phyloP scores from a whole-genome alignment of 1,284 basidiomycete species.

The Singerocomus inundabilis region DNA sequence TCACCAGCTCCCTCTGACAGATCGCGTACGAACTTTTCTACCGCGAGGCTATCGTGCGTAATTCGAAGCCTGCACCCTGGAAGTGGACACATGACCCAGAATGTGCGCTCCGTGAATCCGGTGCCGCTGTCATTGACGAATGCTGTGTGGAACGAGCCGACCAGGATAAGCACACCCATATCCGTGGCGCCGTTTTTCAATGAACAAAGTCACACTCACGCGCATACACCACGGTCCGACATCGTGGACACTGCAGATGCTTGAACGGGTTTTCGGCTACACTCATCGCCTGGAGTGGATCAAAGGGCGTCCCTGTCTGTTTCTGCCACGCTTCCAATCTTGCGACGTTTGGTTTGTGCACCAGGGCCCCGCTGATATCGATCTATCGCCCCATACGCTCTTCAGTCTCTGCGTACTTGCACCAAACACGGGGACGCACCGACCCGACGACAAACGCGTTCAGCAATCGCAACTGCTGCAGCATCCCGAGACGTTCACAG shows the following conservation, averaged over 20 bases:
- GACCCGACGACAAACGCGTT: slow-evolving; percentile 27
- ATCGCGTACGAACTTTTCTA: slow-evolving; percentile 37
- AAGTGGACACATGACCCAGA: slow-evolving; percentile 27
- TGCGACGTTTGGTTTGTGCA: slow-evolving; percentile 20
- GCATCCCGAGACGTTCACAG: slow-evolving; percentile 32
- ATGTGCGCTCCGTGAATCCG: slow-evolving; percentile 36
- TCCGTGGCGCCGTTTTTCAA: not conserved
- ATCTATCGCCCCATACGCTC: slow-evolving; percentile 16
- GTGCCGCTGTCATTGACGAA: slow-evolving; percentile 32
- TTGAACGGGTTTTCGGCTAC: slow-evolving; percentile 18
- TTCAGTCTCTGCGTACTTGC: not conserved
- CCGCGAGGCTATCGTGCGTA: slow-evolving; percentile 32
- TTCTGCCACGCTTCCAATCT: slow-evolving; percentile 30
- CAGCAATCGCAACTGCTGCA: slow-evolving; percentile 22
- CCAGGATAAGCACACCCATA: too few species aligned
- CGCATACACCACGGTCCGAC: slow-evolving; percentile 24
- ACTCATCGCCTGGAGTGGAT: slow-evolving; percentile 37
- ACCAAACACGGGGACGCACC: slow-evolving; percentile 11
- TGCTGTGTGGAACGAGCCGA: slow-evolving; percentile 18
- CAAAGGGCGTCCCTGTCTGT: slow-evolving; percentile 32
- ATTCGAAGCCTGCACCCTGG: slow-evolving; percentile 34
- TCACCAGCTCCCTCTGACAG: slow-evolving; percentile 23
- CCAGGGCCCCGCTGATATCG: slow-evolving; percentile 21
- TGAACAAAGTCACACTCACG: slow-evolving; percentile 30
- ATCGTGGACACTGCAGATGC: slow-evolving; percentile 35